These are phyloP conservation scores for Cadophora sp. DNA, from an alignment of 2,329 filamentous ascomycete genomes.

Conservation along the genomic window DNA sequence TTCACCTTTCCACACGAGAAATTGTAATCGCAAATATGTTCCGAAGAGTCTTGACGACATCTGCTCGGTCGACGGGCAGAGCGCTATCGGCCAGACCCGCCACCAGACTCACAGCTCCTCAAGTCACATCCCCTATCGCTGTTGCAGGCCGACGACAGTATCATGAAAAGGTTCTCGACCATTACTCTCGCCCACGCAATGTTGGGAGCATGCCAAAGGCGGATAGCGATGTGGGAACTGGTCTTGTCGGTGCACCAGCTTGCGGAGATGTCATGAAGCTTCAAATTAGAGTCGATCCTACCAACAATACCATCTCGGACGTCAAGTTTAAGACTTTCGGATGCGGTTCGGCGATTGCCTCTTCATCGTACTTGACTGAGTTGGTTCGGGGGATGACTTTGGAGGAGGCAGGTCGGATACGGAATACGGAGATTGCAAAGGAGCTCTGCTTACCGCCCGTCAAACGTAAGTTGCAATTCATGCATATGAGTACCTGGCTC, in stretches of 20 bases:
- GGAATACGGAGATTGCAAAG: conserved; percentile 98
- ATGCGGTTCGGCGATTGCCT: conserved; percentile 93
- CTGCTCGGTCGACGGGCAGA: conserved; percentile 41
- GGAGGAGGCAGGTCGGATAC: conserved; percentile 89
- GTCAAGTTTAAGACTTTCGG: conserved; percentile 99
- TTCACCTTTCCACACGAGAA: not conserved
- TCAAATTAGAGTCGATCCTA: conserved; percentile 89
- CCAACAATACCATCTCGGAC: conserved; percentile 87
- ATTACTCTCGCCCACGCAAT: conserved; percentile 82
- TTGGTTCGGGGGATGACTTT: conserved; percentile 95
- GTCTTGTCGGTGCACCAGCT: conserved; percentile 88
- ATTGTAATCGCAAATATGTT: conserved; percentile 38
- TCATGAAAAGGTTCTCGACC: conserved; percentile 68
- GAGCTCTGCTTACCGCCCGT: conserved; percentile 90
- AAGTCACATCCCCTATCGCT: conserved; percentile 36
- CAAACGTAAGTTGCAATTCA: conserved; percentile 68
- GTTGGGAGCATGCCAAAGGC: conserved; percentile 81
- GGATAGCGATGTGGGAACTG: conserved; percentile 84
- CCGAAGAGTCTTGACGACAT: conserved; percentile 39
- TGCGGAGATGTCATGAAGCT: conserved; percentile 95
- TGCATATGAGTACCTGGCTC: conserved; percentile 19
- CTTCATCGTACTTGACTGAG: conserved; percentile 92
- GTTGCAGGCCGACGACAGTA: conserved; percentile 41
- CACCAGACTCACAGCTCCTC: conserved; percentile 34
- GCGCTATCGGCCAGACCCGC: conserved; percentile 40